Evolutionary conservation across 495 filamentous ascomycete species (phyloP), one percentile per base, ranked within the genome.

Genomic region (Trichoderma gamsii): DNA sequence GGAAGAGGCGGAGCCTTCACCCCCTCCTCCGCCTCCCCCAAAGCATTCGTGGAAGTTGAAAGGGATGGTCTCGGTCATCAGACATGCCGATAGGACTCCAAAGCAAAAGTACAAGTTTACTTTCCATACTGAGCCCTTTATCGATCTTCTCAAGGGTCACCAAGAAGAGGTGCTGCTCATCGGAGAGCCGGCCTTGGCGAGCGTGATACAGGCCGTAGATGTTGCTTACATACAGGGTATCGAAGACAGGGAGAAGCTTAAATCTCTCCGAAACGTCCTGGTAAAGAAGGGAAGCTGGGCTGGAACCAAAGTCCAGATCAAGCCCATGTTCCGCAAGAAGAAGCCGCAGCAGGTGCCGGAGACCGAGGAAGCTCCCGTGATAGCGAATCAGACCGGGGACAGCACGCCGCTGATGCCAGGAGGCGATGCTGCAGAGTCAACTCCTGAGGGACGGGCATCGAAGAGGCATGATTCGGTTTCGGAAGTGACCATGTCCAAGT

Each of bases 81-180:
- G 95, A 29, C 95, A 99, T 75, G 95, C 96, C 3, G 95, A 99
- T 79, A 89, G 95, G 49, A 99, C 95, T 13, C 95, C 95, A 7
- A 99, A 99, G 76, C 95, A 99, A 72, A 99, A 99, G 73, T 97
- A 96, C 81, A 99, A 99, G 73, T 98, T 97, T 75, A 99, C 95
- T 0, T 99, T 99, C 73, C 96, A 98, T 76, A 96, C 90, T 9
- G 90, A 93, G 70, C 96, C 96, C 6, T 99, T 99, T 74, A 91
- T 98, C 63, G 91, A 97, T 68, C 82, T 99, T 7, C 83, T 99
- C 52, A 93, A 90, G 74, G 95, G 95, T 0, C 94, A 99, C 74
- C 90, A 93, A 72, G 94, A 98, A 80, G 95, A 99, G 72, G 94
- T 99, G 11, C 86, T 99, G 11, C 87, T 99, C 16, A 93, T 97